phyloP scores from a whole-genome alignment of 225 moss, liverwort and hornwort genomes.

The Sphagnum tenellum region DNA sequence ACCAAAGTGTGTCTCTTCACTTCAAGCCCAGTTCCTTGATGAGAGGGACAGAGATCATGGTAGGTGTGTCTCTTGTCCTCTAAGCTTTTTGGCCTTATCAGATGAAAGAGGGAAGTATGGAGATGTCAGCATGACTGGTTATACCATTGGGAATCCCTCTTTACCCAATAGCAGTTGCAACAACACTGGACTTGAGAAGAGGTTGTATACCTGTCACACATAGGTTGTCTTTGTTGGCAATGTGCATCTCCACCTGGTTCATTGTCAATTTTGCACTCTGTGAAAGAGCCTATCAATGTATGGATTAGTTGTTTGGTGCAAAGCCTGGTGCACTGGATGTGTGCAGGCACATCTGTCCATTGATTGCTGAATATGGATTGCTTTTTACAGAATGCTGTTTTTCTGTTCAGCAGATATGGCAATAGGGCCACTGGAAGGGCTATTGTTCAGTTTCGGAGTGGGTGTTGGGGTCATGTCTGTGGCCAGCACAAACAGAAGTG shows the following conservation, averaged over 20 bases:
- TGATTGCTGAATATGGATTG: no score
- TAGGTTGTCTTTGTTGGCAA: no score
- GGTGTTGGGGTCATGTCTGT: slow-evolving; percentile 65
- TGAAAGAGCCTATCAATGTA: no score
- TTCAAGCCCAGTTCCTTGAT: slow-evolving; percentile 67
- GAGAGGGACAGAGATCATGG: slow-evolving; percentile 22
- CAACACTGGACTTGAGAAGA: not conserved
- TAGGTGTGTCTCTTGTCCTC: slow-evolving; percentile 2
- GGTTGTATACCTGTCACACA: not conserved
- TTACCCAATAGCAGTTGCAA: not conserved
- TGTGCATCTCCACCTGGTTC: no score
- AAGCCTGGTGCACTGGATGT: no score
- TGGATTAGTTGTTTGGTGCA: no score
- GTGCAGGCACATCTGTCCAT: no score
- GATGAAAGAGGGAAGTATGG: slow-evolving; percentile 8
- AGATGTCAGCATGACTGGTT: slow-evolving; percentile 6
- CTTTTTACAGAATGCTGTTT: no score
- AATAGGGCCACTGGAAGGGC: slow-evolving; percentile 55
- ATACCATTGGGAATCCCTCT: slow-evolving; percentile 1
- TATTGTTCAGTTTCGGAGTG: slow-evolving; percentile 80
- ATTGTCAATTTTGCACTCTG: no score
- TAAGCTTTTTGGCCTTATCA: slow-evolving; percentile 39
- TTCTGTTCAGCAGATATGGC: slow-evolving; percentile 36
- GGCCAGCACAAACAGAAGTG: slow-evolving; percentile 33
- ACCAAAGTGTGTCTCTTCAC: slow-evolving; percentile 68